Evolutionary conservation across 2,329 filamentous ascomycete species (phyloP).

Genomic region (Geosmithia putterillii): DNA sequence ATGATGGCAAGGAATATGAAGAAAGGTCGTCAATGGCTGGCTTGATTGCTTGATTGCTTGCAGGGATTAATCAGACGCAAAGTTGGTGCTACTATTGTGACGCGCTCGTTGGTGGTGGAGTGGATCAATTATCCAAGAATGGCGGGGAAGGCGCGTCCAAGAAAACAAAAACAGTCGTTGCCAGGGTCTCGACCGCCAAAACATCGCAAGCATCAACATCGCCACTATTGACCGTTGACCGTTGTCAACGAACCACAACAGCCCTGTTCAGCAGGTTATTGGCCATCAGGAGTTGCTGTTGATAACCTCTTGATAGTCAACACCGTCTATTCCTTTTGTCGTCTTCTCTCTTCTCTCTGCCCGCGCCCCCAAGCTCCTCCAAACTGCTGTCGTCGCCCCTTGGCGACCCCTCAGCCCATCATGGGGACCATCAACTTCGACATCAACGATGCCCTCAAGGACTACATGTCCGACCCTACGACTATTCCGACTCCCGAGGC

Average conservation of each 20-base stretch:
- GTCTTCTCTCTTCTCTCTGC: constrained; percentile 3
- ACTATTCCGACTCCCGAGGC: constrained; percentile 79
- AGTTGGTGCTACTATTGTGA: not conserved
- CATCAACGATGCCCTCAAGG: constrained; percentile 91
- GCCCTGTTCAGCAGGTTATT: not conserved
- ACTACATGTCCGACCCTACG: constrained; percentile 88
- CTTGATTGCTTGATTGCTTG: no score
- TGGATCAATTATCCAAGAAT: constrained; percentile 1
- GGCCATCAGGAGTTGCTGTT: not conserved
- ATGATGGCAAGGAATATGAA: not conserved
- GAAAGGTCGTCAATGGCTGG: not conserved
- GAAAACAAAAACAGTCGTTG: constrained; percentile 16
- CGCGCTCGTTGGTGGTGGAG: not conserved
- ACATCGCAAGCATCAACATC: constrained; percentile 2
- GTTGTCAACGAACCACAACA: not conserved
- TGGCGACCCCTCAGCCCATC: constrained; percentile 16
- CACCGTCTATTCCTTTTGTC: not conserved
- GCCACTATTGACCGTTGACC: not conserved
- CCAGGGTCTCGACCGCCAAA: constrained; percentile 6
- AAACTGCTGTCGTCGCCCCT: constrained; percentile 1
- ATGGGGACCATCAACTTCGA: constrained; percentile 81
- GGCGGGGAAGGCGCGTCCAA: constrained; percentile 5
- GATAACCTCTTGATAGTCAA: not conserved
- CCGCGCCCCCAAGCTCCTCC: constrained; percentile 1
- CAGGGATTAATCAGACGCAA: constrained; percentile 4